A percentile compares a stretch with the other conserved stretches of the same genome.
Conservation (phyloP, 345 rosid genomes). For the Pugionium cornutum region DNA sequence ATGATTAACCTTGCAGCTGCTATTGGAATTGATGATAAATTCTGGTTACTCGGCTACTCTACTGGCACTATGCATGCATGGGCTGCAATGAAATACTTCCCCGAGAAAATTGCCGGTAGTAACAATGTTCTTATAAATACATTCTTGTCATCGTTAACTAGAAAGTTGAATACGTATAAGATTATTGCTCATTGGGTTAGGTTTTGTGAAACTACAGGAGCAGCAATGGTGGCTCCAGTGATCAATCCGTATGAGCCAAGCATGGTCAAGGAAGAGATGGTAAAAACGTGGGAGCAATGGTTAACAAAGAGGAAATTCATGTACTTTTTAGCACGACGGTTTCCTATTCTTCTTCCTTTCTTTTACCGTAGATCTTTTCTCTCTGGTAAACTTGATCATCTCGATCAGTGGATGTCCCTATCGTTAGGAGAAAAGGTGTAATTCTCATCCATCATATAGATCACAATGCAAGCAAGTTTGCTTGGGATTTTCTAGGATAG, state of each 20-base stretch:
- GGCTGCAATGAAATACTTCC: constrained; percentile 87
- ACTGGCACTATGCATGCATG: constrained; percentile 86
- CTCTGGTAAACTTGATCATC: constrained; percentile 68
- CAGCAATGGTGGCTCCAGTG: constrained; percentile 71
- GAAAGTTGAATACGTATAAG: not conserved
- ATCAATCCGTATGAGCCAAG: constrained; percentile 79
- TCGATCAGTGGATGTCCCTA: constrained; percentile 75
- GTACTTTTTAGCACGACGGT: constrained; percentile 66
- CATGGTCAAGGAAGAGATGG: constrained; percentile 77
- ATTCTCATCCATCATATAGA: constrained; percentile 21
- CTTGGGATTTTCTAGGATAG: not conserved
- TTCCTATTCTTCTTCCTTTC: constrained; percentile 62
- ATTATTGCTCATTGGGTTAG: not conserved
- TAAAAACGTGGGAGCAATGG: constrained; percentile 73
- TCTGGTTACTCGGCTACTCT: constrained; percentile 89
- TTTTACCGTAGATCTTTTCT: constrained; percentile 70
- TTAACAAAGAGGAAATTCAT: constrained; percentile 55
- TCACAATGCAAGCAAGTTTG: constrained; percentile 3
- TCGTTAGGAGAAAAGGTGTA: constrained; percentile 67
- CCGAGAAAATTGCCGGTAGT: constrained; percentile 76
- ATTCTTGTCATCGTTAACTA: too few relatives aligned
- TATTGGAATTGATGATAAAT: constrained; percentile 59
- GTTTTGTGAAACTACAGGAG: constrained; percentile 64
- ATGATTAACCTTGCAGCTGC: constrained; percentile 71
- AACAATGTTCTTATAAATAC: not conserved